Base-by-base conservation (phyloP, 352 stramenopile species). In the Pythium angustatum region DNA sequence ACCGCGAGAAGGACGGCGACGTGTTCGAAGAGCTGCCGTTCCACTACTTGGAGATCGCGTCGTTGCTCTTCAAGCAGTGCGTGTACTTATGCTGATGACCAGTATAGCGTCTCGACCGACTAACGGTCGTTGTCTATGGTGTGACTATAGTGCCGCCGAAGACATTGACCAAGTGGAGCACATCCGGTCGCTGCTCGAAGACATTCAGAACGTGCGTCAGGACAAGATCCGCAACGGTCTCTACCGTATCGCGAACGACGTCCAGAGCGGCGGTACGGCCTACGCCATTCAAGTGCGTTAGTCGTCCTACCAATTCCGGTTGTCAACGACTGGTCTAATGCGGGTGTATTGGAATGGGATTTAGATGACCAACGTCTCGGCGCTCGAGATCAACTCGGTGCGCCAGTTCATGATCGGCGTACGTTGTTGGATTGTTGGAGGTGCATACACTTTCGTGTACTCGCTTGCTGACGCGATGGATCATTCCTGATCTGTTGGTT, bases 181-280 rank as follows among this genome's bases (percentile, higher is more conserved):
- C 49, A 69, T 96, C 24, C 85, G 87, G 1, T 92, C 81, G 17
- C 64, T 95, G 22, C 64, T 96, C 7, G 87, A 96, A 73, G 88
- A 96, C 67, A 79, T 96, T 27, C 85, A 95, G 53, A 94, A 96
- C 53, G 72, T 95, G n/a, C 83, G 88, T 0, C 86, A 96, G 59
- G 83, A 95, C 62, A 96, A 96, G 64, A 95, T 96, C 67, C 86
- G 88, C 59, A 89, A 90, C 38, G 87, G 87, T 93, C 68, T 96
- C 24, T 83, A 84, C 62, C 79, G 84, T 40, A 94, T 96, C 40
- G 80, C 83, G 12, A 82, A 57, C 36, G 87, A 96, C 38, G 84
- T 92, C 34, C 79, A 93, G 59, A 82, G 64, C 40, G 86, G 84
- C 19, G 84, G 81, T 36, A 85, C 83, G 28, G 84, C 86, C 26